Conservation (phyloP, 2,329 filamentous ascomycete species). For the Cercospora canescens region DNA sequence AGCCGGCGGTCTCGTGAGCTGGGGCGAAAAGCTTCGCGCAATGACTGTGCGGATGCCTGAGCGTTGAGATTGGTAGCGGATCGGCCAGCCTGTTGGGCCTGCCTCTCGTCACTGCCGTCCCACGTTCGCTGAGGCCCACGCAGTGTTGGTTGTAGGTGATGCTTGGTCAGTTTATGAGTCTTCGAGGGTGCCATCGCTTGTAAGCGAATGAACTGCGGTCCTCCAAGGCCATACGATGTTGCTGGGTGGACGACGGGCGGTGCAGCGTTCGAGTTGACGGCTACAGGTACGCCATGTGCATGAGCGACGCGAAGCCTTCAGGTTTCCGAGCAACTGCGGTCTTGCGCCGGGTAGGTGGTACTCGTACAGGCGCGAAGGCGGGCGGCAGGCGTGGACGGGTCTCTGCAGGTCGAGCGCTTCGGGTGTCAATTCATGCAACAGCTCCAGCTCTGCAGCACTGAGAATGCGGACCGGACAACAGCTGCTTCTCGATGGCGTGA, state of each 20-base stretch:
- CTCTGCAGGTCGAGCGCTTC: neutral
- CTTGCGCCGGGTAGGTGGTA: constrained; percentile 4
- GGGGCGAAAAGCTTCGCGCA: constrained; percentile 32
- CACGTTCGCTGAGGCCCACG: constrained; percentile 22
- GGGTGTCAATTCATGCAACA: neutral
- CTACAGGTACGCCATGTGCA: constrained; percentile 8
- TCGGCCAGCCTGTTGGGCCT: constrained; percentile 37
- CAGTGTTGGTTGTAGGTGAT: constrained; percentile 22
- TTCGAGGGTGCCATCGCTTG: constrained; percentile 24
- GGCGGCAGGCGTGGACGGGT: neutral
- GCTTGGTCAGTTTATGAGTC: constrained; percentile 16
- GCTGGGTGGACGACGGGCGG: constrained; percentile 4
- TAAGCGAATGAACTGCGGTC: constrained; percentile 17
- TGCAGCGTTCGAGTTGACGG: neutral
- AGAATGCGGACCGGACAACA: neutral
- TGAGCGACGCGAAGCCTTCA: neutral
- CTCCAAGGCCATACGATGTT: constrained; percentile 24
- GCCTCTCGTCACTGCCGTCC: constrained; percentile 26
- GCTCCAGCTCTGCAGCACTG: constrained; percentile 1
- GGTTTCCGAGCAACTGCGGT: constrained; percentile 1
- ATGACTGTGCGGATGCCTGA: constrained; percentile 36
- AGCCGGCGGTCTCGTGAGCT: constrained; percentile 19
- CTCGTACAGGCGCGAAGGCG: neutral
- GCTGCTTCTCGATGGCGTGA: neutral
- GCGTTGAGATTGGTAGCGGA: constrained; percentile 35